Base-by-base conservation (phyloP, 2,329 filamentous ascomycete genomes). In the Amylocarpus encephaloides region DNA sequence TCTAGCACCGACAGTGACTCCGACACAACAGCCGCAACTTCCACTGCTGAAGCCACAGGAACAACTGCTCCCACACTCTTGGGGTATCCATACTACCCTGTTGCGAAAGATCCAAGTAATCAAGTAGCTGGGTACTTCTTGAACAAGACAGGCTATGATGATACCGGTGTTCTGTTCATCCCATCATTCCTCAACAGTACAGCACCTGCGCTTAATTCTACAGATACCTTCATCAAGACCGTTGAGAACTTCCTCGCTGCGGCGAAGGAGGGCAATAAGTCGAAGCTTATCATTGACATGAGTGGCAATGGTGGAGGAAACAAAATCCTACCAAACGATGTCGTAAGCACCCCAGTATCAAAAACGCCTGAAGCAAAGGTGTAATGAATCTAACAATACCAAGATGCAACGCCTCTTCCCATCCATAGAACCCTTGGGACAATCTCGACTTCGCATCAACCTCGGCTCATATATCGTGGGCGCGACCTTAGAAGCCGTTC, bases 281-380 rank as follows among this genome's bases (percentile, higher is more conserved):
- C 46, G 26, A 51, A 51, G 18, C 42, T 54, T 6, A 51, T 51
- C 16, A 49, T 54, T 19, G 52, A 54, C 35, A 9, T 54, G 15
- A 54, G 48, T 29, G 52, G 52, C 1, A 54, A 54, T 51, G 32
- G 32, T n/a, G 52, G 52, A 22, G 52, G 52, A 7, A 51, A 51
- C 26, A 46, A 5, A 6, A 32, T 43, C 16, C 29, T 43, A 4
- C 41, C 41, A 11, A 18, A 43, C 30, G 26, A 48, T 48, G 15
- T 34, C 5, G 38, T 40, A 40, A 40, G 38, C 10, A 19, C 12
- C 9, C 34, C 15, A 4, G 34, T 13, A 5, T 13, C 11, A 16
- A 13, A 13, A 36, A 3, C 34, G 22, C 15, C 34, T 3, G 12
- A 13, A 13, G 34, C 4, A 36, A 16, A 5, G 15, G 12, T 10